Conservation (phyloP, 306 rosid species). For the Rubus idaeus region DNA sequence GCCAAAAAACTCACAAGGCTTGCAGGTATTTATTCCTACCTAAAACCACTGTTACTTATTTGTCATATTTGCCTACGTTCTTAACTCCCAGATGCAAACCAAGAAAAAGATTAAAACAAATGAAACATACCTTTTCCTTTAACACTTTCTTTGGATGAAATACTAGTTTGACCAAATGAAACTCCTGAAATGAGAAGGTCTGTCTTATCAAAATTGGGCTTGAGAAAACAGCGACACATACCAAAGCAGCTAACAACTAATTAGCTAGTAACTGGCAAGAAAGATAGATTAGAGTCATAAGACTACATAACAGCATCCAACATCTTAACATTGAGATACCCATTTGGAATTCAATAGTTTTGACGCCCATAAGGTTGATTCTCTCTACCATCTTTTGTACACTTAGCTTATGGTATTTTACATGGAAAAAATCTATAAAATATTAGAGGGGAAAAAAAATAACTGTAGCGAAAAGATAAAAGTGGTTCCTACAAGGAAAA, state of each 20-base stretch:
- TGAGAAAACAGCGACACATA: constrained; percentile 34
- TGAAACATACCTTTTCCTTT: constrained; percentile 82
- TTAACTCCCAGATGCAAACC: constrained; percentile 31
- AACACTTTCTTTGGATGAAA: constrained; percentile 78
- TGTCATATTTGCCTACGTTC: constrained; percentile 11
- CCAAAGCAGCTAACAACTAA: constrained; percentile 41
- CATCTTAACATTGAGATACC: constrained; percentile 30
- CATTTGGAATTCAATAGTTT: neutral
- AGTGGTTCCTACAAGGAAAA: neutral
- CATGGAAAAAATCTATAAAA: too few species aligned
- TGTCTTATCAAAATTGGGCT: constrained; percentile 50
- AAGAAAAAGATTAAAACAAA: constrained; percentile 25
- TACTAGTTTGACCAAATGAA: constrained; percentile 76
- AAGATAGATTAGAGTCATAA: constrained; percentile 9
- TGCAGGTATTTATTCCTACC: neutral
- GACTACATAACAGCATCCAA: constrained; percentile 6
- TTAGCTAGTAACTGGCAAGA: constrained; percentile 26
- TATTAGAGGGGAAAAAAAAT: too few species aligned
- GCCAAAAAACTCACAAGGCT: neutral
- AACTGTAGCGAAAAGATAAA: too few species aligned
- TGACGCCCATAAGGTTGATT: neutral
- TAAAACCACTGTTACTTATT: neutral
- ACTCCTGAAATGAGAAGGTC: constrained; percentile 82
- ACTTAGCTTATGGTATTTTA: too few species aligned
- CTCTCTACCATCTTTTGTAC: neutral